Base-by-base conservation (phyloP, 495 filamentous ascomycete species). In the Podospora pseudopauciseta region DNA sequence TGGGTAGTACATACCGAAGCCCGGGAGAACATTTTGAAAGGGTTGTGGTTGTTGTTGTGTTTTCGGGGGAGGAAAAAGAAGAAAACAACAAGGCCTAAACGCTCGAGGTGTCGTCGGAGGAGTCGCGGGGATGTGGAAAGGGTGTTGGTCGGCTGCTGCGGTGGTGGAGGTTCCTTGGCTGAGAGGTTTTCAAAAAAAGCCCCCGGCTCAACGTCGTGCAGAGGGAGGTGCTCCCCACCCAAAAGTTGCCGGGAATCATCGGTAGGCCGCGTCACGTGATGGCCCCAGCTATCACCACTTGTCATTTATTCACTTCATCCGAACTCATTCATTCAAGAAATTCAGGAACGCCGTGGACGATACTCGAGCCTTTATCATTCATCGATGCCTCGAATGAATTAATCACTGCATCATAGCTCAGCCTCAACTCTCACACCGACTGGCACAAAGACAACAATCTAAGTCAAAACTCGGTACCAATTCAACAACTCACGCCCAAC, bases 21-120 rank as follows among this genome's bases (percentile, higher is more conserved):
- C 81, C 89, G 79, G 79, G 90, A 82, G 67, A 91, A 83, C 89
- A 91, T 91, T 80, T 81, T 58, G 18, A 18, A 15, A n/a, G 23
- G 4, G 55, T 20, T 86, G 83, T 75, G 71, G 18, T 53, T 57
- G 67, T 64, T 74, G 71, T 62, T 70, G 4, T 32, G 30, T 32
- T 32, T 4, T 32, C 23, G 30, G 30, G 30, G 30, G 70, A 76
- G 75, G 64, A 71, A 69, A 74, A 75, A 73, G 71, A 72, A 74
- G 72, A 69, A 74, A 75, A 72, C 71, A 72, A 76, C 67, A 67
- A 71, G 63, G 66, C 64, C 53, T 70, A 68, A 59, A 49, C 18
- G 65, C 62, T 68, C 63, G 60, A 66, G 39, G 39, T 49, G 39
- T 49, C 39, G 39, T 49, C 39, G 39, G 39, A 13, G 30, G 0